These are phyloP conservation scores for Daldinia caldariorum DNA, from an alignment of 495 filamentous ascomycete genomes.

Conservation along the genomic window DNA sequence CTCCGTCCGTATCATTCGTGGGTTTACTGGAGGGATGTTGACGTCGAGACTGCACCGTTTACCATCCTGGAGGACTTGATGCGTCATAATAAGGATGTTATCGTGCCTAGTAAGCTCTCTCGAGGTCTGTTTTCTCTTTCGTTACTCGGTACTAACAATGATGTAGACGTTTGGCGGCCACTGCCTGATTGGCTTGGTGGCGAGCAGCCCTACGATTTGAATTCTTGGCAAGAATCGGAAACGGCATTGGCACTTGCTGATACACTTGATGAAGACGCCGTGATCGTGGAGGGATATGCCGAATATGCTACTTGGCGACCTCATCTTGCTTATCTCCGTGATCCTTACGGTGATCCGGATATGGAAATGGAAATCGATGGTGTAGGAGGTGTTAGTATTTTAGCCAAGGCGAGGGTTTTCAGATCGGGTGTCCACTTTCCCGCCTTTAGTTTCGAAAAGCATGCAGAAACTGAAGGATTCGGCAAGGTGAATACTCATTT, in stretches of 20 bases:
- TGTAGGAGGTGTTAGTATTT: constrained; percentile 95
- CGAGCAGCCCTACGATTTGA: constrained; percentile 98
- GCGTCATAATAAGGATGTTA: constrained; percentile 98
- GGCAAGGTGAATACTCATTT: constrained; percentile 78
- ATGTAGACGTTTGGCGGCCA: constrained; percentile 94
- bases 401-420: constrained; percentile 96
- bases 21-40: constrained; percentile 99
- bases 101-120: constrained; percentile 86
- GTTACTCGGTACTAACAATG: constrained; percentile 19
- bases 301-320: constrained; percentile 99
- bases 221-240: constrained; percentile 99
- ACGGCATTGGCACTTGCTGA: constrained; percentile 94
- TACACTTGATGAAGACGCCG: constrained; percentile 95
- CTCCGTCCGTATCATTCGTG: constrained; percentile 95
- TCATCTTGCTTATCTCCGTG: constrained; percentile 95
- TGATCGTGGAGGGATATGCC: constrained; percentile 99
- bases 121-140: background rate
- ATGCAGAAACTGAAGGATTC: constrained; percentile 98
- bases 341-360: constrained; percentile 97
- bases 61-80: constrained; percentile 98
- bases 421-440: constrained; percentile 96
- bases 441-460: constrained; percentile 98
- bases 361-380: constrained; percentile 99
- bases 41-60: constrained; percentile 95
- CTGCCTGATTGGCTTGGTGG: constrained; percentile 99